Conservation (phyloP, 192 early-diverging fungal genomes). For the Chytriomyces sp. region DNA sequence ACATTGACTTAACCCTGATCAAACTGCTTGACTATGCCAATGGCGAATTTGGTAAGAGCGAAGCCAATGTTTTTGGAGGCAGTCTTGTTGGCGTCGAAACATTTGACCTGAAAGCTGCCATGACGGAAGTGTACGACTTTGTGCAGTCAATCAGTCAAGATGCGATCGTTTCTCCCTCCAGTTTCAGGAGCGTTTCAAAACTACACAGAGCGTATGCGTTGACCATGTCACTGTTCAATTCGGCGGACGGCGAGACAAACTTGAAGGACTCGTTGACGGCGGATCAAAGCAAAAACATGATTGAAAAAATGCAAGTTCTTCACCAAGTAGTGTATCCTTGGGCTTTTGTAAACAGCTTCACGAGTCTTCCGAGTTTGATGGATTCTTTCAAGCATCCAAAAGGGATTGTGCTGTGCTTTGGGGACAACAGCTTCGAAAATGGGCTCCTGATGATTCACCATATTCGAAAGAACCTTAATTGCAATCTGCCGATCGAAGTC, state of each 20-base stretch:
- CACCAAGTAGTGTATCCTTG: neutral
- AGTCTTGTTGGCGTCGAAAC: neutral
- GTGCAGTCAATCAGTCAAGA: neutral
- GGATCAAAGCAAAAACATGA: neutral
- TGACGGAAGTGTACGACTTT: neutral
- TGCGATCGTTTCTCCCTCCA: neutral
- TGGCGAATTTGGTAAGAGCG: neutral
- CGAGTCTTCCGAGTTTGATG: neutral
- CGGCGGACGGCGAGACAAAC: neutral
- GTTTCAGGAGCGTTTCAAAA: neutral
- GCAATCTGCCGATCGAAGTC: constrained; percentile 5
- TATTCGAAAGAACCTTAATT: neutral
- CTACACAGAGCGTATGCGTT: neutral
- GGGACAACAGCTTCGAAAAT: neutral
- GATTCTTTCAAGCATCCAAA: neutral
- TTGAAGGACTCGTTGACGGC: neutral
- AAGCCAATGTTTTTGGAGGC: neutral
- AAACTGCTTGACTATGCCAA: neutral
- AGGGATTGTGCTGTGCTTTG: neutral
- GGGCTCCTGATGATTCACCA: neutral
- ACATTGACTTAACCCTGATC: neutral
- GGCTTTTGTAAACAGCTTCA: neutral
- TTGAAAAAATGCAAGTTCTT: too few species aligned
- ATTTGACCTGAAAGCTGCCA: neutral
- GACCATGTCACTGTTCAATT: neutral